These are phyloP conservation scores for Lachancea sp. DNA, from an alignment of 805 yeast genomes.

Conservation along the genomic window DNA sequence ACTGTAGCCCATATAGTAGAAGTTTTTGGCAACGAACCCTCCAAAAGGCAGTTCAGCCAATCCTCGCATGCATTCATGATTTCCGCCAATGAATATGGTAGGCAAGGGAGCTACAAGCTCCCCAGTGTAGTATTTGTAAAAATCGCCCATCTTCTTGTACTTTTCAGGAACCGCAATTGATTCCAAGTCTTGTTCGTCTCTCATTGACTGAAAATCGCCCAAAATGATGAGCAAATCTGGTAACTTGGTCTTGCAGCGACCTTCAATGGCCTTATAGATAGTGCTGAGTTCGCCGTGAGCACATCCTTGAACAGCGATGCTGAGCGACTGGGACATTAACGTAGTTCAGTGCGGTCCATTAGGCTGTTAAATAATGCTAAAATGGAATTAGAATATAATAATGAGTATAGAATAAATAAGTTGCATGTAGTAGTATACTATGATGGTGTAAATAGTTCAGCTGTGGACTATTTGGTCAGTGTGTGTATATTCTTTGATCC, in stretches of 20 bases:
- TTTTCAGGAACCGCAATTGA: conserved; percentile 76
- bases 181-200: conserved; percentile 56
- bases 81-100: conserved; percentile 88
- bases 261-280: conserved; percentile 42
- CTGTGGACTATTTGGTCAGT: conserved; percentile 3
- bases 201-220: conserved; percentile 86
- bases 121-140: conserved; percentile 63
- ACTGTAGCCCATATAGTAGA: conserved; percentile 75
- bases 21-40: conserved; percentile 89
- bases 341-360: background rate
- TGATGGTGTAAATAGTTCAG: background rate
- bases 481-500: background rate
- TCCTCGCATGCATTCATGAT: conserved; percentile 85
- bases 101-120: conserved; percentile 55
- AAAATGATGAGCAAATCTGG: conserved; percentile 63
- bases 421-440: background rate
- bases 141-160: conserved; percentile 72
- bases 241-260: background rate
- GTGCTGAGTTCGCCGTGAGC: conserved; percentile 72
- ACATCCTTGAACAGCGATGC: conserved; percentile 80
- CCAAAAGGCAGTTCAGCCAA: conserved; percentile 69
- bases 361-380: background rate
- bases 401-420: conserved; percentile 1
- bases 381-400: background rate
- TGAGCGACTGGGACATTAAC: conserved; percentile 10